Evolutionary conservation across 441 rosid genomes (phyloP).

Genomic region (Codiaeum variegatum): DNA sequence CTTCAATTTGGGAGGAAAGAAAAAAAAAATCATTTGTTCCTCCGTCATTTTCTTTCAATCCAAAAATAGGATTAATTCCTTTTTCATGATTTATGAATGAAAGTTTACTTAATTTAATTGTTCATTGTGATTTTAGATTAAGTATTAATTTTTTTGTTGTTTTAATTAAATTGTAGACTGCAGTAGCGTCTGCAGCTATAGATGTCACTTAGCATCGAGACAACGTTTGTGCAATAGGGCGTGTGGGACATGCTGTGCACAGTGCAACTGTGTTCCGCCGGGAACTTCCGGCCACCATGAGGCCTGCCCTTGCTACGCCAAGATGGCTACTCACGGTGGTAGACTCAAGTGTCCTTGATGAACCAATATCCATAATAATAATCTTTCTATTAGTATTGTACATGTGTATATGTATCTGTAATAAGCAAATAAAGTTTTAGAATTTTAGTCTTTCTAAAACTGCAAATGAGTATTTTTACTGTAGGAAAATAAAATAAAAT

Average conservation of each 20-base stretch:
- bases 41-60: no score
- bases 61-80: no score
- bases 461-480: no score
- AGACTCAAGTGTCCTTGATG: slow-evolving; percentile 60
- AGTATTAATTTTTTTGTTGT: neutral
- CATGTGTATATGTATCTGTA: neutral
- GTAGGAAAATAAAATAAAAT: no score
- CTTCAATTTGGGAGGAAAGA: no score
- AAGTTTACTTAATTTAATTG: neutral
- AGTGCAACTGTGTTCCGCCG: slow-evolving; percentile 64
- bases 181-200: slow-evolving; percentile 33
- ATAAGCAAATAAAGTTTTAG: no score
- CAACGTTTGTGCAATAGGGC: slow-evolving; percentile 51
- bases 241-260: slow-evolving; percentile 59
- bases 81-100: no score
- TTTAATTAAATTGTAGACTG: slow-evolving; percentile 35
- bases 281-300: slow-evolving; percentile 67
- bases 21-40: no score
- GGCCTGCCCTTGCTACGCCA: slow-evolving; percentile 55
- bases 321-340: slow-evolving; percentile 57
- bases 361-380: neutral
- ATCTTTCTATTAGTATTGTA: no score
- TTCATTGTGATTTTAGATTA: no score
- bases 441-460: no score
- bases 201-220: slow-evolving; percentile 49